Percentiles rank a stretch among this genome's conserved stretches.
These are phyloP conservation scores for Ambrosia hybrid DNA, from an alignment of 140 eudicot genomes.

Conservation along the genomic window DNA sequence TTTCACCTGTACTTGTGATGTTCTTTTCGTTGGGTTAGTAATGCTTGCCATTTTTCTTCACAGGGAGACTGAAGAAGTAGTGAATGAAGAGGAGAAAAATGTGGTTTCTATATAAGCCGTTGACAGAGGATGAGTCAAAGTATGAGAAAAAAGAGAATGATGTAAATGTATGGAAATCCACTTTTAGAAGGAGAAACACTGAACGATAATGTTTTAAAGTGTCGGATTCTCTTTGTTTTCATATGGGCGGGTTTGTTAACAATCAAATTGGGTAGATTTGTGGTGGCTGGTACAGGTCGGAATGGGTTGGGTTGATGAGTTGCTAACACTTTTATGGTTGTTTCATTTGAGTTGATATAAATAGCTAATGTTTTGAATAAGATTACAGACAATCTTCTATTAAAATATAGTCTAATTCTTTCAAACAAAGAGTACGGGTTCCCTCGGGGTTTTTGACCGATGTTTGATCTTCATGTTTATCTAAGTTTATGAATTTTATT, in stretches of 20 bases:
- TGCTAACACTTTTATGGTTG: not conserved
- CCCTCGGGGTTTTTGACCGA: not conserved
- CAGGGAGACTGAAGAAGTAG: slow-evolving; percentile 69
- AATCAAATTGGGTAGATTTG: not conserved
- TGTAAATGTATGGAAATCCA: slow-evolving; percentile 29
- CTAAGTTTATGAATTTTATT: no score
- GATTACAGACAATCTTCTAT: not conserved
- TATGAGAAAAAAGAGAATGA: slow-evolving; percentile 67
- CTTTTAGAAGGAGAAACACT: not conserved
- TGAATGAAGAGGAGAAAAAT: slow-evolving; percentile 58
- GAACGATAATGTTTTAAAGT: no score
- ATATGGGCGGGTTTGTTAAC: no score
- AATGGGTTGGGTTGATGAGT: not conserved
- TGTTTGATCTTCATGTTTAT: not conserved
- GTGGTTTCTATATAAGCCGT: slow-evolving; percentile 55
- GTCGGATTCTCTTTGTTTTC: no score
- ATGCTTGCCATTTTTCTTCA: not conserved
- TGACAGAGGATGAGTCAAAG: slow-evolving; percentile 54
- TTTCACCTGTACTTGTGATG: not conserved
- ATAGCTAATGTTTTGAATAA: not conserved
- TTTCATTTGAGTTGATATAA: not conserved
- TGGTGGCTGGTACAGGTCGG: not conserved
- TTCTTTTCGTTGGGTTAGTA: not conserved
- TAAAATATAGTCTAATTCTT: not conserved
- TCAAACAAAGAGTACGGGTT: not conserved